Evolutionary conservation across 2,329 filamentous ascomycete genomes (phyloP).

Genomic region (Clarireedia paspali): DNA sequence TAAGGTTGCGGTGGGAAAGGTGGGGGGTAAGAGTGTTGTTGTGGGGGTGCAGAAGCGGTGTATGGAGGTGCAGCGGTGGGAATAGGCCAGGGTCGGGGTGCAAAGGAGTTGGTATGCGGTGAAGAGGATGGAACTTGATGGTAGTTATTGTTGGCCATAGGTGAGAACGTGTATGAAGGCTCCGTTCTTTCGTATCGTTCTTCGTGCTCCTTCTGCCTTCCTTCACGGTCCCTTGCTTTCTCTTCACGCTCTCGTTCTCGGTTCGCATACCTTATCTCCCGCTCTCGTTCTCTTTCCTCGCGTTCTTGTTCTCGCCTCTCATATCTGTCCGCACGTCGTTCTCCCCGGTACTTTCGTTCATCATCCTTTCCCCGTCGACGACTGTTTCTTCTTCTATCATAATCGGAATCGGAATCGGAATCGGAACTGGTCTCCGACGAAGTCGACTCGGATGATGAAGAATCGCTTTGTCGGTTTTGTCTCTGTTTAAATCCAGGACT

Average conservation of each 20-base stretch:
- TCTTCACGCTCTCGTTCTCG: no score
- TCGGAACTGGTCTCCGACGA: neutral
- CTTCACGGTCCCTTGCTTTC: no score
- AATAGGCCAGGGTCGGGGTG: neutral
- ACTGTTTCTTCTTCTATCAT: neutral
- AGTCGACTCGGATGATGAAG: neutral
- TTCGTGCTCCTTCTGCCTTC: neutral
- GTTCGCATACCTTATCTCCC: no score
- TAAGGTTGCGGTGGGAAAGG: neutral
- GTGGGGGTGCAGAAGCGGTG: neutral
- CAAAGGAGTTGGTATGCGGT: neutral
- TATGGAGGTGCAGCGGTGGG: neutral
- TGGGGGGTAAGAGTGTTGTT: neutral
- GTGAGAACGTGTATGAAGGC: neutral
- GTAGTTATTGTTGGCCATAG: neutral
- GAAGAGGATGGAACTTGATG: neutral
- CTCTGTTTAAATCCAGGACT: neutral
- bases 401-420: neutral
- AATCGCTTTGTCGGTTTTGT: neutral
- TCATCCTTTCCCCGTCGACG: neutral
- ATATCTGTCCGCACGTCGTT: neutral
- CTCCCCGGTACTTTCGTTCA: neutral
- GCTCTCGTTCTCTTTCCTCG: no score
- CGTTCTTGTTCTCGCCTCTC: neutral
- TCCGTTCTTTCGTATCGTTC: neutral